Evolutionary conservation across 2,329 filamentous ascomycete genomes (phyloP).

Genomic region (Coniochaeta pulveracea): DNA sequence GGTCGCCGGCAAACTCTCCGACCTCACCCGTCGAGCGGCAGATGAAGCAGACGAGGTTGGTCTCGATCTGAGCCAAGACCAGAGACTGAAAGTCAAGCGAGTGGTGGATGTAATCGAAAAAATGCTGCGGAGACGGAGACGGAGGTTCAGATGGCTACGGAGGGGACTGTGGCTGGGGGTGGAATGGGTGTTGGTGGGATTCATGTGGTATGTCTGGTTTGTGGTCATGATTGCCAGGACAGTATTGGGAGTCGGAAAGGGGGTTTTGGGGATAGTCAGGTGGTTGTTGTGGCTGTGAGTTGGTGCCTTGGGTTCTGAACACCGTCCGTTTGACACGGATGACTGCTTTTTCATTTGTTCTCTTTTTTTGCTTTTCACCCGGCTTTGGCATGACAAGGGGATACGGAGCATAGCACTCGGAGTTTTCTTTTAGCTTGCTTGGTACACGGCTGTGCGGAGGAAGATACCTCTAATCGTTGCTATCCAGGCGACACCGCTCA

Average conservation of each 20-base stretch:
- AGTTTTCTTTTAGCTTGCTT: conserved; percentile 1
- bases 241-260: conserved; percentile 50
- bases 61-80: conserved; percentile 62
- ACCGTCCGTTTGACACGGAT: not conserved
- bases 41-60: conserved; percentile 74
- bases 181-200: conserved; percentile 77
- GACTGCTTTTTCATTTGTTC: conserved; percentile 1
- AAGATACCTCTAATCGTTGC: too few relatives aligned
- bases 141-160: conserved; percentile 62
- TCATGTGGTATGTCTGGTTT: conserved; percentile 94
- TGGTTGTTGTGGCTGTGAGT: conserved; percentile 74
- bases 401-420: conserved; percentile 6
- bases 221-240: conserved; percentile 67
- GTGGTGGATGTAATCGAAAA: conserved; percentile 70
- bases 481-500: too few relatives aligned
- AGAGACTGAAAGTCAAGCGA: conserved; percentile 70
- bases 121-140: conserved; percentile 57
- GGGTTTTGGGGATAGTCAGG: conserved; percentile 45
- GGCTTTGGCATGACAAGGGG: conserved; percentile 1
- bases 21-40: conserved; percentile 53
- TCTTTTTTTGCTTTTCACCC: not conserved
- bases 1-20: conserved; percentile 40
- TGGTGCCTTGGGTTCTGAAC: not conserved
- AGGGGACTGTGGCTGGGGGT: conserved; percentile 69
- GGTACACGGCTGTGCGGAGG: too few relatives aligned